Base-by-base conservation (phyloP, 164 flowering plant species). In the Magnolia kwangsiensis region DNA sequence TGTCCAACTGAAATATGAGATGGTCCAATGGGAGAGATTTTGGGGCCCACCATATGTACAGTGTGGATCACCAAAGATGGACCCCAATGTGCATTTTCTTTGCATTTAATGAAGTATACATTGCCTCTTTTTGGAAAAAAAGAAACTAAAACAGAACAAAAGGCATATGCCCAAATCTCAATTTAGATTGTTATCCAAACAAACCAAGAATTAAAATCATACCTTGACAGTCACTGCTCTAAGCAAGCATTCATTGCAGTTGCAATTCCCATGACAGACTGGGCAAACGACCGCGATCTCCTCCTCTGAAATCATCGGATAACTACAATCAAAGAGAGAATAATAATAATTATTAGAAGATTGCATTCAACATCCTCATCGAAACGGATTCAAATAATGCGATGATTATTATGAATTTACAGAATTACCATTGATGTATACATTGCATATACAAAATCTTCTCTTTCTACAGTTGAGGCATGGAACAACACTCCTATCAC, bases 401-500 rank as follows among this genome's bases (percentile, higher is more conserved):
- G 27, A 75, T 9, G 4, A 37, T 7, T 9, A 20, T 2, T 20
- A 50, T 50, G 50, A 51, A 29, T 31, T 1, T 1, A 13, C 49
- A 7, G 31, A 45, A 18, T 55, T 83, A 88, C 91, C 91, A 88
- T 14, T 27, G 78, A 0, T 31, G 11, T 7, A 87, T 29, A 74
- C 91, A 89, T 0, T 81, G 88, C 49, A 78, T 49, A n/a, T n/a
- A 69, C 91, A 89, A 75, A 23, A 87, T 13, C 90, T 72, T 78
- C 81, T 89, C 23, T 71, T 73, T 7, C 73, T 72, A 31, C 92
- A 87, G 0, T 31, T 74, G 20, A n/a, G 64, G 78, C 90, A 89
- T 50, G 80, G 45, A 19, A 89, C 84, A 72, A 87, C 86, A 19
- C 76, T 45, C 23, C 83, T 23, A n/a, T n/a, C n/a, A n/a, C n/a